Conservation (phyloP, 495 filamentous ascomycete species). For the Penicillium cosmopolitanum region DNA sequence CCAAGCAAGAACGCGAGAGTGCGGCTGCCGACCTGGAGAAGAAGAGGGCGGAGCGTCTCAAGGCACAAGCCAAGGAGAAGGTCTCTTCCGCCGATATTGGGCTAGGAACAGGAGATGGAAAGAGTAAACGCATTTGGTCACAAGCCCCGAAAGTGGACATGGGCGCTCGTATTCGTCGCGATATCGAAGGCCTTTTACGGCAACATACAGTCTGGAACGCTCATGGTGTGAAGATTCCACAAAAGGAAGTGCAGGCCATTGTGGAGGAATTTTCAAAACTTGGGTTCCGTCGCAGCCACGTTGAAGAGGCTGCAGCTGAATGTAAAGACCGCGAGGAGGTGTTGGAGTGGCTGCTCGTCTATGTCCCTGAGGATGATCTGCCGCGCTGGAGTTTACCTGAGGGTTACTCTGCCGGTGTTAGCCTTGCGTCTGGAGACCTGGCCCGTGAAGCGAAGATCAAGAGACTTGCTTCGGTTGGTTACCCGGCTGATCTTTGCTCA, state of each 20-base stretch:
- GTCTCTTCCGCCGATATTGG: constrained; percentile 53
- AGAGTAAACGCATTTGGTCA: constrained; percentile 71
- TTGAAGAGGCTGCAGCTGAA: constrained; percentile 82
- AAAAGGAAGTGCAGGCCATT: constrained; percentile 58
- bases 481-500: constrained; percentile 79
- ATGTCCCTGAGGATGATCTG: constrained; percentile 95
- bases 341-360: constrained; percentile 89
- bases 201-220: constrained; percentile 86
- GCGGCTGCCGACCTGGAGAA: constrained; percentile 71
- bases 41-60: constrained; percentile 65
- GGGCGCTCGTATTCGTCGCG: constrained; percentile 72
- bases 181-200: constrained; percentile 78
- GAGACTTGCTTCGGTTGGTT: constrained; percentile 79
- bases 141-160: constrained; percentile 89
- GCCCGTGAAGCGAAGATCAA: constrained; percentile 78
- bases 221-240: constrained; percentile 64
- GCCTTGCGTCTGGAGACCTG: constrained; percentile 77
- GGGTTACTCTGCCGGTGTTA: constrained; percentile 84
- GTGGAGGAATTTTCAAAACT: constrained; percentile 73
- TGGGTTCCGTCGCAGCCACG: constrained; percentile 85
- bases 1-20: constrained; percentile 76
- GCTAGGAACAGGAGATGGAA: constrained; percentile 36
- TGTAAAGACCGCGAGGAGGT: constrained; percentile 94
- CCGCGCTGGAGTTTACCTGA: constrained; percentile 89
- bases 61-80: constrained; percentile 62